These are phyloP conservation scores for Aspergillus sp. DNA, from an alignment of 2,329 filamentous ascomycete genomes.

Conservation along the genomic window DNA sequence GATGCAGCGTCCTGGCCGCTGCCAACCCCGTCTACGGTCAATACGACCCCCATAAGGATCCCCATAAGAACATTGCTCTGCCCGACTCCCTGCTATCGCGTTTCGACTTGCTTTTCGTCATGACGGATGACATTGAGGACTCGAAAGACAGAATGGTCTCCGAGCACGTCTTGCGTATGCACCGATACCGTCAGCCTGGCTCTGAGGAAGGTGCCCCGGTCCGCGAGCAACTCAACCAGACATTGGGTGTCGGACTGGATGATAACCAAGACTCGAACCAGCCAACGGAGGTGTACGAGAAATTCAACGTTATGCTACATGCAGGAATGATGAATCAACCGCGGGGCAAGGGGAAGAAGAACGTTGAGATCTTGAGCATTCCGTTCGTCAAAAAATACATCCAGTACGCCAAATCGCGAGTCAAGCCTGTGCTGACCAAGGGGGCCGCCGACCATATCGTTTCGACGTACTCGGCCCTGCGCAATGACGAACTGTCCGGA, in stretches of 20 bases:
- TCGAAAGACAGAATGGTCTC: slow-evolving; percentile 82
- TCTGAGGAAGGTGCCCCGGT: slow-evolving; percentile 92
- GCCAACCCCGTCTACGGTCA: slow-evolving; percentile 97
- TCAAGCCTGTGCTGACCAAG: slow-evolving; percentile 83
- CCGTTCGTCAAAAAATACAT: slow-evolving; percentile 99
- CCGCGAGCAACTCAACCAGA: slow-evolving; percentile 74
- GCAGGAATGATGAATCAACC: slow-evolving; percentile 76
- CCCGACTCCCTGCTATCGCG: slow-evolving; percentile 93
- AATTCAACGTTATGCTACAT: slow-evolving; percentile 92
- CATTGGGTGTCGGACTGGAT: slow-evolving; percentile 77
- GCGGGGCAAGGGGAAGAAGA: slow-evolving; percentile 64
- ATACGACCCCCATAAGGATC: slow-evolving; percentile 97
- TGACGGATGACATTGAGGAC: slow-evolving; percentile 97
- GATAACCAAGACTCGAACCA: slow-evolving; percentile 60
- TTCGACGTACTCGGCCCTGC: slow-evolving; percentile 78
- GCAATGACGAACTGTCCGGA: slow-evolving; percentile 91
- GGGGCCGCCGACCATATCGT: slow-evolving; percentile 88
- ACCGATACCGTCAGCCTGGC: slow-evolving; percentile 83
- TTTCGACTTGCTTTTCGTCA: slow-evolving; percentile 96
- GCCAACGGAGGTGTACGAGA: slow-evolving; percentile 86
- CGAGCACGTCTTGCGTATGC: slow-evolving; percentile 95
- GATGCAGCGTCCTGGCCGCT: slow-evolving; percentile 91
- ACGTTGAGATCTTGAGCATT: slow-evolving; percentile 83
- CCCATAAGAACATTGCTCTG: slow-evolving; percentile 95
- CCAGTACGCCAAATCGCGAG: slow-evolving; percentile 86